Percentiles rank a stretch among this genome's conserved stretches.
phyloP scores from a whole-genome alignment of 495 filamentous ascomycete genomes.

The Thermothielavioides terrestris region DNA sequence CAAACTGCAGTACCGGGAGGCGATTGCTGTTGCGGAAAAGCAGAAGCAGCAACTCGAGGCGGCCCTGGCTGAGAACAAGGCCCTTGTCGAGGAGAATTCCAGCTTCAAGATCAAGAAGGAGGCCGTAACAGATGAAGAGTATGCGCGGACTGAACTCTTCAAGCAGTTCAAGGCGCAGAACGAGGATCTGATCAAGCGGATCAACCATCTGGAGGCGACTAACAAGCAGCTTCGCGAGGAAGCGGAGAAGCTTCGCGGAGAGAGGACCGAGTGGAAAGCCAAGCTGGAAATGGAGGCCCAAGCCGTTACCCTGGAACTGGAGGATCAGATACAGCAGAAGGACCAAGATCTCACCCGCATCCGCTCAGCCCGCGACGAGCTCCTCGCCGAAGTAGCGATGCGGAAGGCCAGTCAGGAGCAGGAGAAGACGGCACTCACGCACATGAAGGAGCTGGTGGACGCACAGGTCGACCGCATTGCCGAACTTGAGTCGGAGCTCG shows the following conservation, averaged over 20 bases:
- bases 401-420: constrained; percentile 71
- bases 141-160: constrained; percentile 83
- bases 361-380: constrained; percentile 70
- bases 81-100: constrained; percentile 69
- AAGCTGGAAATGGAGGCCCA: constrained; percentile 73
- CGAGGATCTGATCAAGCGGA: constrained; percentile 81
- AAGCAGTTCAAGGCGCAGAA: constrained; percentile 82
- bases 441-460: constrained; percentile 69
- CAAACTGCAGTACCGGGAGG: constrained; percentile 55
- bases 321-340: constrained; percentile 67
- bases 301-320: constrained; percentile 58
- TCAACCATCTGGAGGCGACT: constrained; percentile 85
- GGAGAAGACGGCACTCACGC: constrained; percentile 54
- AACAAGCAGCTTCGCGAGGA: constrained; percentile 81
- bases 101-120: constrained; percentile 47
- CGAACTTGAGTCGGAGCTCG: constrained; percentile 72
- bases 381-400: constrained; percentile 71
- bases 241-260: constrained; percentile 71
- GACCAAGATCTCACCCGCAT: constrained; percentile 83
- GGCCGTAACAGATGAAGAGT: constrained; percentile 82
- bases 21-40: constrained; percentile 62
- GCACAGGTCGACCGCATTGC: constrained; percentile 66
- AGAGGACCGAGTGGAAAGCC: constrained; percentile 71
- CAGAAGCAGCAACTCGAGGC: constrained; percentile 81
- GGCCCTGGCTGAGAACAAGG: constrained; percentile 70